Evolutionary conservation across 768 basidiomycete genomes (phyloP).

Genomic region (Rhizopogon sp.): DNA sequence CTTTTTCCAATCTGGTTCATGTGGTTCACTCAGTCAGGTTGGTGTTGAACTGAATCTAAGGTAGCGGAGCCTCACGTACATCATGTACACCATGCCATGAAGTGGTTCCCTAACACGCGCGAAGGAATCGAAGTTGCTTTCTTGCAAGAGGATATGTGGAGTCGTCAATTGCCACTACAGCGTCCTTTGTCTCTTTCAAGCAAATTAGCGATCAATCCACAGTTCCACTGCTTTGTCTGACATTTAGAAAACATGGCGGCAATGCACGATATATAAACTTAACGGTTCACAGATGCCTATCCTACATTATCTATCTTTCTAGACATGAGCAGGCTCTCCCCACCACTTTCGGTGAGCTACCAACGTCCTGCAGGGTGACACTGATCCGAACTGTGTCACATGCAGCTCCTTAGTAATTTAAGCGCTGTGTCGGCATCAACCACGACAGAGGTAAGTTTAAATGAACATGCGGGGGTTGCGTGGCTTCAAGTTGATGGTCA

Average conservation of each 20-base stretch:
- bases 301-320: background rate
- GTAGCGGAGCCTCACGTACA: background rate
- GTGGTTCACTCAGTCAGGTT: background rate
- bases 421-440: slow-evolving; percentile 9
- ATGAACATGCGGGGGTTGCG: background rate
- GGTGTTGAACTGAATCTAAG: background rate
- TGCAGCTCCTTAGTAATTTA: slow-evolving; percentile 24
- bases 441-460: slow-evolving; percentile 14
- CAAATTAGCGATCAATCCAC: slow-evolving; percentile 8
- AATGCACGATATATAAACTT: slow-evolving; percentile 18
- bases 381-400: background rate
- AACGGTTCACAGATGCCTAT: background rate
- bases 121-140: background rate
- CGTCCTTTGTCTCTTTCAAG: slow-evolving; percentile 1
- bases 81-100: too few relatives aligned
- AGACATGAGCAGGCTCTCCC: slow-evolving; percentile 27
- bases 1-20: background rate
- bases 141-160: background rate
- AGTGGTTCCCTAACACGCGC: background rate
- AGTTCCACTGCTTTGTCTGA: slow-evolving; percentile 17
- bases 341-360: slow-evolving; percentile 22
- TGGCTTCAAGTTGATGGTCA: background rate
- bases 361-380: background rate
- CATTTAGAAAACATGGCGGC: slow-evolving; percentile 18
- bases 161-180: background rate